These are phyloP conservation scores for Aureobasidium sp. DNA, from an alignment of 2,329 filamentous ascomycete genomes.

Conservation along the genomic window DNA sequence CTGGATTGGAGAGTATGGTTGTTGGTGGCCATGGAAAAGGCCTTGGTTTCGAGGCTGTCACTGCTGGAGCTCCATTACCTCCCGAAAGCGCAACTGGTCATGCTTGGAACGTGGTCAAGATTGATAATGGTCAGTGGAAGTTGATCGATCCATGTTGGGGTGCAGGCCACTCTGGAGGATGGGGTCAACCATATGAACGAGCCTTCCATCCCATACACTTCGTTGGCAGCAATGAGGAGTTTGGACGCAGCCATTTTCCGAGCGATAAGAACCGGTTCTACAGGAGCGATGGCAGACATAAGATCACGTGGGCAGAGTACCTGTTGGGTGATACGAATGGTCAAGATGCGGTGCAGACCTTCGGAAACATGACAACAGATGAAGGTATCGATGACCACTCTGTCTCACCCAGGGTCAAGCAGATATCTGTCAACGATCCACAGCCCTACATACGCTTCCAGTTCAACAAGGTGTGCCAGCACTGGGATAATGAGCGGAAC, in stretches of 20 bases:
- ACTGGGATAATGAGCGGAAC: conserved; percentile 68
- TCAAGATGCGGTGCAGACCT: conserved; percentile 40
- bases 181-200: conserved; percentile 54
- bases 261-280: conserved; percentile 60
- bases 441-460: conserved; percentile 55
- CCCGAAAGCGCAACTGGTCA: conserved; percentile 42
- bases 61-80: conserved; percentile 58
- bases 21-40: conserved; percentile 81
- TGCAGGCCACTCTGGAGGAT: conserved; percentile 58
- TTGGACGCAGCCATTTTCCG: conserved; percentile 76
- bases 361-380: conserved; percentile 36
- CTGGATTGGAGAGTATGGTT: conserved; percentile 69
- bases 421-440: conserved; percentile 8
- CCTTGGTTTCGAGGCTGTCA: conserved; percentile 58
- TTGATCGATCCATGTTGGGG: conserved; percentile 91
- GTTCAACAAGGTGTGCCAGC: conserved; percentile 69
- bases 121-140: conserved; percentile 86
- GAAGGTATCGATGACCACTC: conserved; percentile 48
- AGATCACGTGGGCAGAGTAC: conserved; percentile 74
- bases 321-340: conserved; percentile 51
- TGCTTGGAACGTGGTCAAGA: conserved; percentile 36
- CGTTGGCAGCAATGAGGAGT: conserved; percentile 64
- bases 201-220: conserved; percentile 57
- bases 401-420: conserved; percentile 48
- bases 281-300: conserved; percentile 57